These are phyloP conservation scores for Dictyostelium citrinum DNA, from an alignment of 78 protist genomes.

Conservation along the genomic window DNA sequence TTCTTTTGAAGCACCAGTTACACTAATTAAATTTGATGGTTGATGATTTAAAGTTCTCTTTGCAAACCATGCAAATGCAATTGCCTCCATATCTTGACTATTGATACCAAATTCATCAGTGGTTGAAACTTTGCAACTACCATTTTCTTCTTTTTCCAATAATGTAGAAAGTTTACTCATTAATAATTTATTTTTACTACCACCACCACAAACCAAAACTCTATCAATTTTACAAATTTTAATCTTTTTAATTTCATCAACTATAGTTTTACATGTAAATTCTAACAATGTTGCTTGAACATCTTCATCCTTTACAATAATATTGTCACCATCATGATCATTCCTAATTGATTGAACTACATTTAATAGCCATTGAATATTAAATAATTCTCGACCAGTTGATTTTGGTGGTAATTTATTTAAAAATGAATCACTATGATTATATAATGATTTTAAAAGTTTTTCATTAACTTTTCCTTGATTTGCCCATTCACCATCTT, in stretches of 20 bases:
- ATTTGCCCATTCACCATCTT: constrained; percentile 45
- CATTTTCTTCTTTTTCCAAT: not conserved
- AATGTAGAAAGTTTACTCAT: not conserved
- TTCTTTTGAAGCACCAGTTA: constrained; percentile 13
- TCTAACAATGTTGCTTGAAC: constrained; percentile 34
- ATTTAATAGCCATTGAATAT: not conserved
- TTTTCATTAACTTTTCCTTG: not conserved
- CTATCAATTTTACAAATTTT: not conserved
- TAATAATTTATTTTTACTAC: not conserved
- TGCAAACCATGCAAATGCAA: constrained; percentile 42
- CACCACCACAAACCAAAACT: constrained; percentile 44
- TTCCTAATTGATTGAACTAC: not conserved
- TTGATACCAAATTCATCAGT: not conserved
- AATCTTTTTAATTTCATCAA: not conserved
- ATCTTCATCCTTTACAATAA: not conserved
- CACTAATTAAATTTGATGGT: not conserved
- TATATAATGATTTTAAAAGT: not conserved
- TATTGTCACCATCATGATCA: too few relatives aligned
- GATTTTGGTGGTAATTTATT: constrained; percentile 48
- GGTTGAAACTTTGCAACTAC: not conserved
- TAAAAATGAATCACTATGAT: not conserved
- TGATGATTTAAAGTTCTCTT: not conserved
- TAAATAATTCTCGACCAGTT: constrained; percentile 73
- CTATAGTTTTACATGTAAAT: constrained; percentile 9
- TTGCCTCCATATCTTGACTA: constrained; percentile 9